These are phyloP conservation scores for Cyclotella atomus DNA, from an alignment of 108 stramenopile species.

Conservation along the genomic window DNA sequence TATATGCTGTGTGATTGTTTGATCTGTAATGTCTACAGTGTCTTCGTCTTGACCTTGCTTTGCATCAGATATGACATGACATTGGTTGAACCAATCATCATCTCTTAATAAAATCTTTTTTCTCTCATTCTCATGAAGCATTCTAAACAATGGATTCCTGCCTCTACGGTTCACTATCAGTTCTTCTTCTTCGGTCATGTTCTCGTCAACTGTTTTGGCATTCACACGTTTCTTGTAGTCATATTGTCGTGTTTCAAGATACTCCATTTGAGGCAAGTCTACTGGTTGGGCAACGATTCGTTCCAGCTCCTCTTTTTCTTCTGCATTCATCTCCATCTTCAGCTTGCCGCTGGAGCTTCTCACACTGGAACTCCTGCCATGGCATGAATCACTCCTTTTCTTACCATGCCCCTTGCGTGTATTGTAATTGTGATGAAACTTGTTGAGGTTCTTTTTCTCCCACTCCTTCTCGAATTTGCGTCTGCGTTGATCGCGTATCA, in stretches of 20 bases:
- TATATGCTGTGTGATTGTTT: constrained; percentile 53
- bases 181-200: constrained; percentile 42
- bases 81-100: constrained; percentile 27
- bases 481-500: constrained; percentile 35
- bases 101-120: constrained; percentile 38
- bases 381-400: background rate
- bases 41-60: background rate
- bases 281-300: constrained; percentile 31
- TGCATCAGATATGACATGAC: constrained; percentile 8
- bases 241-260: constrained; percentile 79
- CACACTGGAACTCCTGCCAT: background rate
- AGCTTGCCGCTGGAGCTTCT: constrained; percentile 29
- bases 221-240: constrained; percentile 62
- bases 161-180: constrained; percentile 33
- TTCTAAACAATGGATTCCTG: constrained; percentile 44
- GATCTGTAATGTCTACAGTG: constrained; percentile 25
- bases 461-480: constrained; percentile 52
- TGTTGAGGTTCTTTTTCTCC: constrained; percentile 43
- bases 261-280: constrained; percentile 24
- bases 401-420: constrained; percentile 16
- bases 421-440: constrained; percentile 15
- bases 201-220: background rate
- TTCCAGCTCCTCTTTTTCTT: constrained; percentile 42
- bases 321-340: constrained; percentile 40
- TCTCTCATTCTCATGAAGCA: constrained; percentile 38